phyloP scores from a whole-genome alignment of 2,329 filamentous ascomycete genomes.

The Sphaerostilbella broomeana region DNA sequence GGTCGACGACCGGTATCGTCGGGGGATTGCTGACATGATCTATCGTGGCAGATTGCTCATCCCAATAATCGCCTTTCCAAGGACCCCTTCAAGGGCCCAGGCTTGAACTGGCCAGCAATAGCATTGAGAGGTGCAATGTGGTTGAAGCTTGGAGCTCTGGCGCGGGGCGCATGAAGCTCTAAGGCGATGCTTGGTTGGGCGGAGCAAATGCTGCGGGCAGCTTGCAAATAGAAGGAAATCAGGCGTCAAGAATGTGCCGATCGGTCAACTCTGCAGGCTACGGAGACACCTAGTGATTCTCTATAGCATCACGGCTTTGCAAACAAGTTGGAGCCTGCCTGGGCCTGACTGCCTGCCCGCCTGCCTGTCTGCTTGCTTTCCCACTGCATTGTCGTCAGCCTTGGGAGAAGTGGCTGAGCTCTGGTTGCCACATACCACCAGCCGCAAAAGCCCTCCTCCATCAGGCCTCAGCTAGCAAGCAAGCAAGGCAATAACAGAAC shows the following conservation, averaged over 20 bases:
- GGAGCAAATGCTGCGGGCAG: not conserved
- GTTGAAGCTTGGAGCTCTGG: slow-evolving; percentile 19
- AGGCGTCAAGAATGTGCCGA: no score
- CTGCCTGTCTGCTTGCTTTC: no score
- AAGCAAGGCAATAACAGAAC: not conserved
- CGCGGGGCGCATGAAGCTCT: slow-evolving; percentile 21
- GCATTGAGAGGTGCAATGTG: slow-evolving; percentile 26
- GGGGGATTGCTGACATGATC: slow-evolving; percentile 46
- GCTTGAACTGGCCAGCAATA: slow-evolving; percentile 24
- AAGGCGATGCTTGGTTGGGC: slow-evolving; percentile 6
- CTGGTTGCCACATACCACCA: no score
- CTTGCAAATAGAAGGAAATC: no score
- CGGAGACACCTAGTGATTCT: no score
- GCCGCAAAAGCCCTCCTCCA: no score
- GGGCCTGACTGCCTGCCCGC: no score
- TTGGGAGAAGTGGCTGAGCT: slow-evolving; percentile 25
- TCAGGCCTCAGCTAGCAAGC: no score
- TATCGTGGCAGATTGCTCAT: slow-evolving; percentile 19
- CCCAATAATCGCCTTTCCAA: slow-evolving; percentile 24
- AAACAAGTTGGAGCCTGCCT: slow-evolving; percentile 23
- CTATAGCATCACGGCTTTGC: slow-evolving; percentile 8
- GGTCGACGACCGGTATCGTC: slow-evolving; percentile 59
- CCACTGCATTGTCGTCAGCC: slow-evolving; percentile 26
- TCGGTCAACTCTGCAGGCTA: no score
- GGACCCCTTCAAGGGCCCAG: slow-evolving; percentile 35